Evolutionary conservation across 1,139 yeast genomes (phyloP), one percentile per base, ranked within the genome.

Genomic region (Kurtzmaniella natalensis): DNA sequence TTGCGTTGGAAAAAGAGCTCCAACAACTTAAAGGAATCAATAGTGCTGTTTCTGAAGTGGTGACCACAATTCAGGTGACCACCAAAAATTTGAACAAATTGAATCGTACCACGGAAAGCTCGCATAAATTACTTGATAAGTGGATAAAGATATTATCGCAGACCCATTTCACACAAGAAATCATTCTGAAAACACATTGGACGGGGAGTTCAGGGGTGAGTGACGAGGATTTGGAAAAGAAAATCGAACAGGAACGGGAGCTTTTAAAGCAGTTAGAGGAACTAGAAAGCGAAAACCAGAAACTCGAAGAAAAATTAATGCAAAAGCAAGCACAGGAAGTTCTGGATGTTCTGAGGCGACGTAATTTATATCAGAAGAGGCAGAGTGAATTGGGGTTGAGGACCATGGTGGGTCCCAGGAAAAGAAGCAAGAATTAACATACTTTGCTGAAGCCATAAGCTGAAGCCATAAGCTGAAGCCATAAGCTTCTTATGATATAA

Each of bases 111-210:
- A 57, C 64, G 10, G 56, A 53, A 28, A 55, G 57, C 38, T 57
- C 73, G 2, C 61, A 64, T 36, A 57, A 55, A 16, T 50, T 71
- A 21, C 52, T 71, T 32, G 65, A 61, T 31, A 65, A 68, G 40
- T 71, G 76, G 76, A 59, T 64, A 24, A 55, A 63, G 32, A 70
- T 71, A 29, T 50, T 71, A 20, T 64, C 72, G 19, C 76, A 70
- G 43, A 62, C 75, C 9, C 62, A 59, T 36, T 67, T 65, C 45
- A 69, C 73, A 5, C 57, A 54, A 24, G 64, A 65, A 35, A 55
- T 57, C 30, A 51, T 59, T 23, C 55, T 51, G 40, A 60, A 60
- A 37, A 50, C 57, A 1, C 49, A 49, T 21, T 66, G 73, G 72
- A 48, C 57, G 18, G 64, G 61, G 3, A 39, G 42, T 14, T 41